A percentile compares a stretch with the other conserved stretches of the same genome.
Evolutionary conservation across 768 basidiomycete species (phyloP).

Genomic region (Psilocybe sp.): DNA sequence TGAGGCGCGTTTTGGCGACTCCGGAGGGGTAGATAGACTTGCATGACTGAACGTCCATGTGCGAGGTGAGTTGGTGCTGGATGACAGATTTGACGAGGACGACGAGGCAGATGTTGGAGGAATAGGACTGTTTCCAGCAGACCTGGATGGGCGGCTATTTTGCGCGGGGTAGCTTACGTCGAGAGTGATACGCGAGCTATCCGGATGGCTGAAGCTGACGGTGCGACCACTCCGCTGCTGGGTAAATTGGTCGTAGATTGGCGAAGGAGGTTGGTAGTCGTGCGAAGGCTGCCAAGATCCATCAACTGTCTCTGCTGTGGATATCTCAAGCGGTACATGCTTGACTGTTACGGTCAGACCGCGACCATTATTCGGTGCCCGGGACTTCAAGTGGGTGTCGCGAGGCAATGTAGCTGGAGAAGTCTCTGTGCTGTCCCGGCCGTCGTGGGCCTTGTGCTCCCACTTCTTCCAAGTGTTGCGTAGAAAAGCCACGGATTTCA

Average conservation of each 20-base stretch:
- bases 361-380: conserved; percentile 7
- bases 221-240: conserved; percentile 3
- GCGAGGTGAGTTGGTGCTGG: conserved; percentile 1
- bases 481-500: conserved; percentile 40
- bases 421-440: conserved; percentile 9
- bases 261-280: conserved; percentile 11
- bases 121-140: not conserved
- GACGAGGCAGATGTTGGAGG: conserved; percentile 1
- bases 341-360: conserved; percentile 15
- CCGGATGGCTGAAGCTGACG: not conserved
- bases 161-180: conserved; percentile 6
- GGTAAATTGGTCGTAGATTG: conserved; percentile 10
- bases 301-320: conserved; percentile 8
- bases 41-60: conserved; percentile 1
- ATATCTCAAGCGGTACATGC: conserved; percentile 11
- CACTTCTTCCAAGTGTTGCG: conserved; percentile 38
- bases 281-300: conserved; percentile 13
- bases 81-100: not conserved
- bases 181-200: conserved; percentile 8
- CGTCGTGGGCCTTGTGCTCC: conserved; percentile 22
- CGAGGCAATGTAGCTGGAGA: not conserved
- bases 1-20: conserved; percentile 1
- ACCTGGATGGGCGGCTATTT: not conserved
- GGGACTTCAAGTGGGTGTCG: conserved; percentile 8
- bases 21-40: conserved; percentile 1